These are phyloP conservation scores for Trichophyton simii DNA, from an alignment of 2,329 filamentous ascomycete species.

Conservation along the genomic window DNA sequence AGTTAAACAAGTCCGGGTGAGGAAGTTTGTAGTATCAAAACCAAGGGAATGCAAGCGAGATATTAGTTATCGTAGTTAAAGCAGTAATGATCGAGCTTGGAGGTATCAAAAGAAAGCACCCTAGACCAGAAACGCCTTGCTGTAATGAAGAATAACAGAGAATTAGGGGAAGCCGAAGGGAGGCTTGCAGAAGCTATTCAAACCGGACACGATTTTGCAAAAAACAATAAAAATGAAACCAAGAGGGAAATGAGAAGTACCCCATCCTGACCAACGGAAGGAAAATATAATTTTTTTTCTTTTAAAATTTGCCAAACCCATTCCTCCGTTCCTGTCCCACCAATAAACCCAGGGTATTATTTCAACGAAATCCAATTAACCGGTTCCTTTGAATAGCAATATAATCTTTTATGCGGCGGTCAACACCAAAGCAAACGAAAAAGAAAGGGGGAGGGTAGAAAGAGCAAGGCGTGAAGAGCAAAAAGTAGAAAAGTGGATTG, in stretches of 20 bases:
- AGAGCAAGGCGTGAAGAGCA: background rate
- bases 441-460: background rate
- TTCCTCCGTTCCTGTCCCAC: background rate
- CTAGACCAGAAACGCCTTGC: background rate
- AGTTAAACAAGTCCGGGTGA: background rate
- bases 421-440: background rate
- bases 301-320: background rate
- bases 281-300: background rate
- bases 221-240: background rate
- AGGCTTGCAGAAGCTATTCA: background rate
- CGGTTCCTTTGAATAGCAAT: background rate
- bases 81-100: background rate
- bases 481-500: background rate
- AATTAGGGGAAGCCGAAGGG: background rate
- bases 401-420: background rate
- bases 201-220: no score
- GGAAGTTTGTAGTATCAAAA: no score
- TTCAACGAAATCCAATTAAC: background rate
- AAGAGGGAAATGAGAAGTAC: background rate
- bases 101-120: background rate
- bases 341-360: conserved; percentile 1
- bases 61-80: background rate
- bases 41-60: background rate
- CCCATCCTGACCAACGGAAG: background rate
- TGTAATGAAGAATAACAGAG: background rate